These are phyloP conservation scores for Globisporangium rhizosaccharum DNA, from an alignment of 352 stramenopile species.

Conservation along the genomic window DNA sequence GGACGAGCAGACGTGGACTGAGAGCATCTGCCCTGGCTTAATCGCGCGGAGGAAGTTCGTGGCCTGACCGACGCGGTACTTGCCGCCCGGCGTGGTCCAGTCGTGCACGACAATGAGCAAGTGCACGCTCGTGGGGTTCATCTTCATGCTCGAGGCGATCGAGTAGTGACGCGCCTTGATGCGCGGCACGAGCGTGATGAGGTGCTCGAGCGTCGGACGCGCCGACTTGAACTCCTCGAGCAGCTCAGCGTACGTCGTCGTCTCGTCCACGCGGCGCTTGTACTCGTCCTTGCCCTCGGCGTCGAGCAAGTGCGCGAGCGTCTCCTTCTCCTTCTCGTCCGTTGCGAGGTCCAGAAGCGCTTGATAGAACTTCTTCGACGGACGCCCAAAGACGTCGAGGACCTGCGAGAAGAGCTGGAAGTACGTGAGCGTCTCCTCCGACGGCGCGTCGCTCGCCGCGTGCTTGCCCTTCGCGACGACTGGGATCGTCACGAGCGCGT, in stretches of 20 bases:
- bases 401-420: conserved; percentile 81
- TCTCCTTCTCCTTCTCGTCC: conserved; percentile 67
- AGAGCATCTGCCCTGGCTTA: conserved; percentile 44
- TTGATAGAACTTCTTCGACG: conserved; percentile 84
- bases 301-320: conserved; percentile 40
- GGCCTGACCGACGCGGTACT: conserved; percentile 59
- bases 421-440: conserved; percentile 66
- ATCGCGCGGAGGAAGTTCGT: conserved; percentile 54
- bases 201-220: conserved; percentile 49
- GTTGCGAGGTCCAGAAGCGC: conserved; percentile 54
- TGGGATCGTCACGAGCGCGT: conserved; percentile 62
- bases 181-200: conserved; percentile 66
- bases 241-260: conserved; percentile 69
- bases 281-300: conserved; percentile 79
- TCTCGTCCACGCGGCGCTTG: conserved; percentile 77
- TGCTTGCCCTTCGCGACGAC: conserved; percentile 56
- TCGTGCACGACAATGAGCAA: conserved; percentile 84
- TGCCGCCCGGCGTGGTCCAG: conserved; percentile 74
- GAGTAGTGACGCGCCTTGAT: conserved; percentile 90
- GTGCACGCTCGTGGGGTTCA: conserved; percentile 79
- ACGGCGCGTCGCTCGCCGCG: conserved; percentile 14
- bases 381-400: conserved; percentile 79
- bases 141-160: conserved; percentile 87
- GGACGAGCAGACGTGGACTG: conserved; percentile 65
- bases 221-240: conserved; percentile 71